Evolutionary conservation across 371 early-diverging fungal genomes (phyloP).

Genomic region (Lichtheimia ramosa): DNA sequence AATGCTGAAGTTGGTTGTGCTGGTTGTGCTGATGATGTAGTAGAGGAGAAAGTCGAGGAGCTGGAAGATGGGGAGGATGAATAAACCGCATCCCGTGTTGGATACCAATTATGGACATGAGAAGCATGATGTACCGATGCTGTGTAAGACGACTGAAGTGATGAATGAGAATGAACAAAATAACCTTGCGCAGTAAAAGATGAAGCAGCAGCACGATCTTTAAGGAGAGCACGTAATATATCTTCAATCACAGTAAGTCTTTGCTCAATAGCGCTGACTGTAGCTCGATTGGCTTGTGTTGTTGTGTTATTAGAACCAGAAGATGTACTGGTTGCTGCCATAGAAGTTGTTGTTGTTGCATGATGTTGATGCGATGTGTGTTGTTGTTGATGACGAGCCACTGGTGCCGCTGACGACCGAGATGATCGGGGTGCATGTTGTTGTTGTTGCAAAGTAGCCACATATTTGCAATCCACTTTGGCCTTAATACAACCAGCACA

Average conservation of each 20-base stretch:
- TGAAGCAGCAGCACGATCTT: conserved; percentile 7
- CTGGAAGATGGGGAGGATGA: background rate
- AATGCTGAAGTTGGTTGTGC: conserved; percentile 12
- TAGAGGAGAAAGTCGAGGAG: background rate
- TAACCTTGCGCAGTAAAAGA: background rate
- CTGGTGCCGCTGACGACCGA: background rate
- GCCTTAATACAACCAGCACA: conserved; percentile 40
- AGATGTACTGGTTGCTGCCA: background rate
- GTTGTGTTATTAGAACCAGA: background rate
- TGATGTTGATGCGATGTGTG: background rate
- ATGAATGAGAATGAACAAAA: no score
- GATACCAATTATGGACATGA: conserved; percentile 19
- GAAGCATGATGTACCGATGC: conserved; percentile 11
- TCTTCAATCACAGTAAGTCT: conserved; percentile 42
- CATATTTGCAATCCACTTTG: conserved; percentile 37
- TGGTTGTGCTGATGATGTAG: conserved; percentile 6
- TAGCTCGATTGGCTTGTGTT: conserved; percentile 4
- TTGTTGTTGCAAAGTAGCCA: conserved; percentile 10
- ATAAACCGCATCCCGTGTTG: background rate
- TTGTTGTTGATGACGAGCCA: background rate
- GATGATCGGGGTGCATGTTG: conserved; percentile 3
- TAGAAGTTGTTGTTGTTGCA: conserved; percentile 1
- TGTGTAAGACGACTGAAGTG: no score
- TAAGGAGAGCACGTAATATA: conserved; percentile 32
- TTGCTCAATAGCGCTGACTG: conserved; percentile 39